Percentiles rank a stretch among this genome's conserved stretches.
Conservation (phyloP, 208 protist genomes). For the Crithidia acanthocephali region DNA sequence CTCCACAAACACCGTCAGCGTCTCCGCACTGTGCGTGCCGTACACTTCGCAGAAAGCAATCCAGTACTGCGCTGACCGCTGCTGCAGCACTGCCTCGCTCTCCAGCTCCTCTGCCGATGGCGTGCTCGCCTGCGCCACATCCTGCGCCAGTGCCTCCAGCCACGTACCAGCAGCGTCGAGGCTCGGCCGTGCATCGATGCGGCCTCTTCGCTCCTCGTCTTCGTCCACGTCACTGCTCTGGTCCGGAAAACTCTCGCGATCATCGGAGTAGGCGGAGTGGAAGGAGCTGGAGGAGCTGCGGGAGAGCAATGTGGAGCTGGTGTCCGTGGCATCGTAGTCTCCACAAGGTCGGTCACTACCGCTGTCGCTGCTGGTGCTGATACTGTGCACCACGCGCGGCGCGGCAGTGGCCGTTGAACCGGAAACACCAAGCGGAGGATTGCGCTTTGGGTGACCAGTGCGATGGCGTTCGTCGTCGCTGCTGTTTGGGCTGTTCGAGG, state of each 20-base stretch:
- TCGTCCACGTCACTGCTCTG: slow-evolving; percentile 1
- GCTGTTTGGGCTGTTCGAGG: background rate
- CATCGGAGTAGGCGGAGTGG: slow-evolving; percentile 47
- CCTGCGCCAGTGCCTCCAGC: slow-evolving; percentile 31
- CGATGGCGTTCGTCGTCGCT: background rate
- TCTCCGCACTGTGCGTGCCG: slow-evolving; percentile 59
- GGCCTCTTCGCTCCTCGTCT: slow-evolving; percentile 1
- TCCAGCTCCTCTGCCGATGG: slow-evolving; percentile 37
- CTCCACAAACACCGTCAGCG: slow-evolving; percentile 60
- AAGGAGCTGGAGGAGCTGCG: slow-evolving; percentile 34
- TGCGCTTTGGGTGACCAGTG: background rate
- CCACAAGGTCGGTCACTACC: background rate
- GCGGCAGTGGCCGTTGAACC: background rate
- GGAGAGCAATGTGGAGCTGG: background rate
- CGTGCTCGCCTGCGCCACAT: slow-evolving; percentile 7
- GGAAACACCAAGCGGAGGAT: too few relatives aligned
- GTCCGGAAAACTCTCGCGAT: slow-evolving; percentile 43
- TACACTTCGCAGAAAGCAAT: slow-evolving; percentile 80
- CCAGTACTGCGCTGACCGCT: slow-evolving; percentile 68
- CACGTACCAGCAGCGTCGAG: slow-evolving; percentile 42
- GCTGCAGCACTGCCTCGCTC: slow-evolving; percentile 43
- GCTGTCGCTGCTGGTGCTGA: slow-evolving; percentile 1
- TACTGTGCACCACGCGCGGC: background rate
- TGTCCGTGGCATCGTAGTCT: background rate
- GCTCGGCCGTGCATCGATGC: background rate